These are phyloP conservation scores for Casaregolazyma lundiana DNA, from an alignment of 1,139 yeast species.

Conservation along the genomic window DNA sequence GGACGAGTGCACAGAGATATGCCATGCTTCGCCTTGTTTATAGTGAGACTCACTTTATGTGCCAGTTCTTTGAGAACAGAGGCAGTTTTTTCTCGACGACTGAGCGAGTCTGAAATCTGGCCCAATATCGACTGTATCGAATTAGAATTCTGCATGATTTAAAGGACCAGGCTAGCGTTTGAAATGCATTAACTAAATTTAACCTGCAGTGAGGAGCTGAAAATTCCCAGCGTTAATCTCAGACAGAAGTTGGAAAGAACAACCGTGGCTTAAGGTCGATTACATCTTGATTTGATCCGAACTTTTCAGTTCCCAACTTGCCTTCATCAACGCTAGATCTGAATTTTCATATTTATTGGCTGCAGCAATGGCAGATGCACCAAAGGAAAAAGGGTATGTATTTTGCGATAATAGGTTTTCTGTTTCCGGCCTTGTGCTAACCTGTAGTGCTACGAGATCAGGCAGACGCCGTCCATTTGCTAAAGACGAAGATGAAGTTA, in stretches of 20 bases:
- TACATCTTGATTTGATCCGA: background rate
- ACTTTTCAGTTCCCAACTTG: background rate
- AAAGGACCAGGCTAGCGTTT: too few relatives aligned
- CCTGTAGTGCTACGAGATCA: too few relatives aligned
- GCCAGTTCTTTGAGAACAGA: slow-evolving; percentile 1
- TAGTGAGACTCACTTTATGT: background rate
- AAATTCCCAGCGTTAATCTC: too few relatives aligned
- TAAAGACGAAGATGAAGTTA: slow-evolving; percentile 44
- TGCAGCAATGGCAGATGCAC: background rate
- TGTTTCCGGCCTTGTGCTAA: too few relatives aligned
- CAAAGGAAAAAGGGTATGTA: background rate
- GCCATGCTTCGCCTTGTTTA: background rate
- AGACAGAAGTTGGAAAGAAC: too few relatives aligned
- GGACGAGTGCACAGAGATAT: slow-evolving; percentile 1
- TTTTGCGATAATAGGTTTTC: background rate
- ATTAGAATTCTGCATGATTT: background rate
- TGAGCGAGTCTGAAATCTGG: background rate
- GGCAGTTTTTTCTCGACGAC: background rate
- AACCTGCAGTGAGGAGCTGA: too few relatives aligned
- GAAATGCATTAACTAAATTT: too few relatives aligned
- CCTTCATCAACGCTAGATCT: background rate
- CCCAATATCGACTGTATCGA: background rate
- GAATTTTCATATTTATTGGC: background rate
- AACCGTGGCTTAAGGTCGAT: too few relatives aligned
- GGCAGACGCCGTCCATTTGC: slow-evolving; percentile 45